Conservation (phyloP, 768 basidiomycete species). For the Leccinum imitatum region DNA sequence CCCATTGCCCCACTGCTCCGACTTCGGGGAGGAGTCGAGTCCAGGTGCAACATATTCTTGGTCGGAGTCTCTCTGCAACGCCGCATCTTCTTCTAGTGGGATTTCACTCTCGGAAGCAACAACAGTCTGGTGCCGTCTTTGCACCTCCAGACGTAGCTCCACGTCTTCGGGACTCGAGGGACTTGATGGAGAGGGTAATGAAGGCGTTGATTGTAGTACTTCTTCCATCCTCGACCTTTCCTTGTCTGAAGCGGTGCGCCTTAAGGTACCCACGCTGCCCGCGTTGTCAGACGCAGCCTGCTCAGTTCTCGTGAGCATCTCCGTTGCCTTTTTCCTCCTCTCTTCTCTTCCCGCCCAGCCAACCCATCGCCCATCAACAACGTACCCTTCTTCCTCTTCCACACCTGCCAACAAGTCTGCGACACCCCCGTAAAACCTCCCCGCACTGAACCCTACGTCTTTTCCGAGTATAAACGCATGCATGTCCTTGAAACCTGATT, state of each 20-base stretch:
- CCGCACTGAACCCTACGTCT: conserved; percentile 88
- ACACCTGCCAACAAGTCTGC: conserved; percentile 75
- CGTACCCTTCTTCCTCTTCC: conserved; percentile 57
- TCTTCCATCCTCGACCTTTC: conserved; percentile 29
- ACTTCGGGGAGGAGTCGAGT: not conserved
- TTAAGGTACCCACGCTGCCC: conserved; percentile 1
- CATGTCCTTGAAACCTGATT: conserved; percentile 63
- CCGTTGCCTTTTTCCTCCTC: conserved; percentile 9
- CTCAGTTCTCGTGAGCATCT: conserved; percentile 1
- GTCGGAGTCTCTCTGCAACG: not conserved
- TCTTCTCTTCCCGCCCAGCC: conserved; percentile 19
- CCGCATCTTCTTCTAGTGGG: not conserved
- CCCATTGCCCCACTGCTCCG: not conserved
- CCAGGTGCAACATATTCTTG: not conserved
- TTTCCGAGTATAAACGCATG: conserved; percentile 87
- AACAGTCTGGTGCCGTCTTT: not conserved
- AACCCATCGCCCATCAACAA: conserved; percentile 25
- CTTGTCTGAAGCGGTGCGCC: conserved; percentile 22
- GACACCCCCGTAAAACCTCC: conserved; percentile 86
- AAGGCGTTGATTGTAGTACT: conserved; percentile 17
- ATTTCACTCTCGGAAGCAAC: not conserved
- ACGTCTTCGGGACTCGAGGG: conserved; percentile 2
- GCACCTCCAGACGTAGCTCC: conserved; percentile 1
- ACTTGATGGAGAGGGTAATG: conserved; percentile 5
- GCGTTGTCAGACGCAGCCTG: conserved; percentile 2